phyloP scores from a whole-genome alignment of 2,329 filamentous ascomycete species.

The Pseudogymnoascus sp. region DNA sequence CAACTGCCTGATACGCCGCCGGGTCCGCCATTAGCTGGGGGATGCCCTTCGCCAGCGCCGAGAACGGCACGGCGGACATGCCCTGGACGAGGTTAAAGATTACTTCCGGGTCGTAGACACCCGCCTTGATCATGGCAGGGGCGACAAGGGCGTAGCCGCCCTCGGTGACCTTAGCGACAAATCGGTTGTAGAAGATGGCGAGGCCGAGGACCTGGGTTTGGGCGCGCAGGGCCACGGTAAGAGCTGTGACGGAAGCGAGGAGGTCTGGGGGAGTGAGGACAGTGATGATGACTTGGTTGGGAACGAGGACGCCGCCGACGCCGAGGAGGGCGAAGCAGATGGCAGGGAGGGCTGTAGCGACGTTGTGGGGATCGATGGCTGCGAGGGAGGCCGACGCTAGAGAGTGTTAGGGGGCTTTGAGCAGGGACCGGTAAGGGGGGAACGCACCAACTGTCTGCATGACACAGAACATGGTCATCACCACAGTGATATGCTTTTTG shows the following conservation, averaged over 20 bases:
- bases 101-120: not conserved
- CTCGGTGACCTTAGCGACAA: conserved; percentile 30
- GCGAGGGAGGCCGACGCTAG: conserved; percentile 38
- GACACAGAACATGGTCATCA: conserved; percentile 42
- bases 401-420: not conserved
- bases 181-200: conserved; percentile 45
- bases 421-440: not conserved
- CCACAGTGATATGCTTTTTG: conserved; percentile 47
- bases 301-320: conserved; percentile 59
- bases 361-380: conserved; percentile 42
- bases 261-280: conserved; percentile 61
- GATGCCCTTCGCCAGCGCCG: not conserved
- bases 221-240: conserved; percentile 58
- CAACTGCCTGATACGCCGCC: not conserved
- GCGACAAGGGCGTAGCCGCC: conserved; percentile 16
- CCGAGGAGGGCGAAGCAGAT: conserved; percentile 52
- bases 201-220: conserved; percentile 57
- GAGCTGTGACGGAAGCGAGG: conserved; percentile 57
- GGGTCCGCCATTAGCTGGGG: not conserved
- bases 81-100: not conserved
- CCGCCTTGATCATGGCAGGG: not conserved
- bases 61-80: not conserved
- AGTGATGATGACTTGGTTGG: conserved; percentile 55
- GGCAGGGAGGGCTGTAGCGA: conserved; percentile 45
- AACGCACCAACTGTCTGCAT: conserved; percentile 43